phyloP scores from a whole-genome alignment of 2,329 filamentous ascomycete species.

The Phoma herbarum region DNA sequence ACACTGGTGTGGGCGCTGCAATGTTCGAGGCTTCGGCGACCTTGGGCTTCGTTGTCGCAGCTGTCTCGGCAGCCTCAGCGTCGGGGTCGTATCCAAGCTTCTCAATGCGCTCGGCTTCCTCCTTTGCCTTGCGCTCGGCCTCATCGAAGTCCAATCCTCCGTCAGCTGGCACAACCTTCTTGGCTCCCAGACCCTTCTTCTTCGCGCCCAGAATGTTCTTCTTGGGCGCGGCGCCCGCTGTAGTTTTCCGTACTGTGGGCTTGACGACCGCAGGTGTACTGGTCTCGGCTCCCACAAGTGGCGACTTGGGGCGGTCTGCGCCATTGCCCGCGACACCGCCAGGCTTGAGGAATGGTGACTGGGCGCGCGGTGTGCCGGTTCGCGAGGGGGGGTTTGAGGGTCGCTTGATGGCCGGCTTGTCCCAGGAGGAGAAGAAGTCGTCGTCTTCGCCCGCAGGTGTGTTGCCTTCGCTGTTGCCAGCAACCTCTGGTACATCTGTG shows the following conservation, averaged over 20 bases:
- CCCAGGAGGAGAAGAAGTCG: slow-evolving; percentile 99
- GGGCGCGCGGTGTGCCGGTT: slow-evolving; percentile 82
- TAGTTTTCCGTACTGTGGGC: slow-evolving; percentile 81
- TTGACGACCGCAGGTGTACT: slow-evolving; percentile 65
- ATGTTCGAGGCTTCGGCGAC: slow-evolving; percentile 65
- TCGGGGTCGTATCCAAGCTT: slow-evolving; percentile 96
- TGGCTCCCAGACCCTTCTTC: slow-evolving; percentile 61
- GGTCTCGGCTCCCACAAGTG: slow-evolving; percentile 65
- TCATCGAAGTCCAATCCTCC: slow-evolving; percentile 88
- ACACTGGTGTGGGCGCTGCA: slow-evolving; percentile 78
- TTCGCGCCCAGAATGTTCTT: slow-evolving; percentile 90
- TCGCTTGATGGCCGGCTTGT: slow-evolving; percentile 95
- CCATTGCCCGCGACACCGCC: slow-evolving; percentile 68
- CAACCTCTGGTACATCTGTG: slow-evolving; percentile 70
- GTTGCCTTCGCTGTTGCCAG: slow-evolving; percentile 66
- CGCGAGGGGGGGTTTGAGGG: slow-evolving; percentile 93
- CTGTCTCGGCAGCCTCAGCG: slow-evolving; percentile 67
- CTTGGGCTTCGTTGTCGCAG: slow-evolving; percentile 51
- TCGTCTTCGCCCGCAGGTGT: slow-evolving; percentile 88
- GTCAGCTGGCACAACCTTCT: slow-evolving; percentile 80
- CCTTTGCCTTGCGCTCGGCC: slow-evolving; percentile 95
- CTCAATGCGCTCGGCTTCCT: slow-evolving; percentile 94
- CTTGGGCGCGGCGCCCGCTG: slow-evolving; percentile 70
- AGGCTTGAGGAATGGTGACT: slow-evolving; percentile 88
- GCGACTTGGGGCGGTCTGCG: slow-evolving; percentile 79